phyloP scores from a whole-genome alignment of 176 grass and related monocot species.

The Thalia dealbata region DNA sequence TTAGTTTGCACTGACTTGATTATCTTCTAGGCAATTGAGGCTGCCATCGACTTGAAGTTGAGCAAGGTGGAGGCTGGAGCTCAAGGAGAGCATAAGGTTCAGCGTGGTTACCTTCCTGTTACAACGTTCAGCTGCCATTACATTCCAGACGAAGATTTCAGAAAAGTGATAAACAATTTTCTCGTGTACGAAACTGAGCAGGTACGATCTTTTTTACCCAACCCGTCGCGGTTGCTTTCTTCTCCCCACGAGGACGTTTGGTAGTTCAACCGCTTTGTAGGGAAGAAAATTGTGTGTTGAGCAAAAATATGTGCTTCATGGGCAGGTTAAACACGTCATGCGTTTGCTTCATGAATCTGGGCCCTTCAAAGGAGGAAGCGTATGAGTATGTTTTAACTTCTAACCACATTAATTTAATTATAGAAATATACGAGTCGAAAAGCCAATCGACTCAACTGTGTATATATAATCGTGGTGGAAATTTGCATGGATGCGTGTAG shows the following conservation, averaged over 20 bases:
- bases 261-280: neutral
- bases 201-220: constrained; percentile 47
- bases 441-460: too few species aligned
- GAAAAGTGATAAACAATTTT: constrained; percentile 52
- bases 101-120: constrained; percentile 91
- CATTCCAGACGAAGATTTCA: constrained; percentile 71
- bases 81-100: constrained; percentile 97
- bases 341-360: constrained; percentile 58
- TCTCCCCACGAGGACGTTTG: too few species aligned
- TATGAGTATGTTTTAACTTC: constrained; percentile 1
- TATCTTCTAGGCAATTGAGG: constrained; percentile 73
- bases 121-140: constrained; percentile 87
- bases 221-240: too few species aligned
- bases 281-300: neutral
- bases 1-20: constrained; percentile 11
- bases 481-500: too few species aligned
- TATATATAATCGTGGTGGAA: too few species aligned
- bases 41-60: constrained; percentile 80
- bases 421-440: too few species aligned
- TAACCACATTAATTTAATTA: too few species aligned
- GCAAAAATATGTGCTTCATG: constrained; percentile 6
- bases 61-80: constrained; percentile 91
- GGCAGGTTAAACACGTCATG: constrained; percentile 69
- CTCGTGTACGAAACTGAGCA: constrained; percentile 58
- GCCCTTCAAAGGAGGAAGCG: constrained; percentile 81